Conservation (phyloP, 139 green algal genomes). For the Chlorella sp. region DNA sequence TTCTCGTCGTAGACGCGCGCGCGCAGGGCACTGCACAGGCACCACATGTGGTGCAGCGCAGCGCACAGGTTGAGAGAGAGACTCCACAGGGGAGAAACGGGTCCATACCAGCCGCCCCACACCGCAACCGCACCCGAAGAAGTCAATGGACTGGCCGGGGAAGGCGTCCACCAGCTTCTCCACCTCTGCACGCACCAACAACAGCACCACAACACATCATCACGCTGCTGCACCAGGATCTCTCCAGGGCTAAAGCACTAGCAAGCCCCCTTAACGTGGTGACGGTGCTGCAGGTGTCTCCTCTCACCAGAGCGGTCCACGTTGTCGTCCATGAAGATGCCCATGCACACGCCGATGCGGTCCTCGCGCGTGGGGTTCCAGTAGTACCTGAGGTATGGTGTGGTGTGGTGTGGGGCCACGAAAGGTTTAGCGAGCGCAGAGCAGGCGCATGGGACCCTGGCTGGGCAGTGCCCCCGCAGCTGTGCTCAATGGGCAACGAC, state of each 20-base stretch:
- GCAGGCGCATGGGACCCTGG: no score
- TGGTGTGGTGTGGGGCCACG: no score
- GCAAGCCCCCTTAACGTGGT: no score
- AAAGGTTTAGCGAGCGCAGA: no score
- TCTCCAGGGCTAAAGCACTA: no score
- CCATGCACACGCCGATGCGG: conserved; percentile 91
- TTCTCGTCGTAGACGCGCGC: conserved; percentile 9
- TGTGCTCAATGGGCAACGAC: no score
- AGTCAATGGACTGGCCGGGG: conserved; percentile 99
- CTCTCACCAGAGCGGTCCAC: conserved; percentile 6
- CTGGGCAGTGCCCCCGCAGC: no score
- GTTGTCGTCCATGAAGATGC: conserved; percentile 88
- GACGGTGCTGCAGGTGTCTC: background rate
- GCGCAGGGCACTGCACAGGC: conserved; percentile 5
- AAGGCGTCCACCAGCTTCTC: conserved; percentile 92
- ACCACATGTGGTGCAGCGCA: no score
- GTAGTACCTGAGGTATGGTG: no score
- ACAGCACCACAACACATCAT: conserved; percentile 11
- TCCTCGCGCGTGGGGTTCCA: conserved; percentile 95
- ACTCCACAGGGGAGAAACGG: no score
- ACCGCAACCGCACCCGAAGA: conserved; percentile 99
- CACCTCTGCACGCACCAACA: conserved; percentile 42
- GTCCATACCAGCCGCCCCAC: conserved; percentile 89
- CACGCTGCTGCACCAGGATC: no score
- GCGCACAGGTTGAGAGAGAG: no score